Base-by-base conservation (phyloP, 495 filamentous ascomycete genomes). In the Tricharina praecox region DNA sequence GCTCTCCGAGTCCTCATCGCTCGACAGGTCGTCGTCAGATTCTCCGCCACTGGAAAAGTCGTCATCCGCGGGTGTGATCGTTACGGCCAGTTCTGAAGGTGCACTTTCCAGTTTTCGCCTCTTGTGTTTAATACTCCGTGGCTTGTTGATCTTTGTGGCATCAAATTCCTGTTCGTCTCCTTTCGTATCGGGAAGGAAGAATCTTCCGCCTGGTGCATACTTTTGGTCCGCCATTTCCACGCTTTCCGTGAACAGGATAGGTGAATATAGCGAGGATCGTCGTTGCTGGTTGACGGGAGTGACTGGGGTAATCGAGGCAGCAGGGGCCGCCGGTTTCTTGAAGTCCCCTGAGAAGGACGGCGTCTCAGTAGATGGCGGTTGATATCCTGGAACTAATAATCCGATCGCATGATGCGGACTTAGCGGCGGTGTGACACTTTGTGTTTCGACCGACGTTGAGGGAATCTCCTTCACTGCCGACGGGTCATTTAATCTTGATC, bases 181-280 rank as follows among this genome's bases (percentile, higher is more conserved):
- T 16, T 59, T 58, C 37, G 46, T 50, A 19, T 58, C 55, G 7
- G 58, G 48, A n/a, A 60, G 28, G 33, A 57, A 61, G 46, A 58
- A 61, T 11, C 58, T 55, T 16, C 58, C 58, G 5, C 58, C 58
- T 2, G 55, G 58, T 7, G 53, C 53, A 47, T 61, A 61, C 18
- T 60, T 61, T 23, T 50, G 43, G 26, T 61, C 58, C 10, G 58
- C 50, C 58, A 58, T 58, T 42, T 57, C 58, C 8, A 61, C 46
- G 7, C 45, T 53, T 13, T 60, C 49, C 13, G 58, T 49, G 34
- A 61, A 61, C 0, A 45, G 48, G 23, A 61, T 52, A 8, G 58
- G 58, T 1, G 57, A 51, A 47, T 61, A 61, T n/a, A 61, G 20
- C 2, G 58, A 61, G 37, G 48, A 47, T 18, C 58, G 39, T 8